These are phyloP conservation scores for Mucor lusitanicus DNA, from an alignment of 371 early-diverging fungal genomes.

Conservation along the genomic window DNA sequence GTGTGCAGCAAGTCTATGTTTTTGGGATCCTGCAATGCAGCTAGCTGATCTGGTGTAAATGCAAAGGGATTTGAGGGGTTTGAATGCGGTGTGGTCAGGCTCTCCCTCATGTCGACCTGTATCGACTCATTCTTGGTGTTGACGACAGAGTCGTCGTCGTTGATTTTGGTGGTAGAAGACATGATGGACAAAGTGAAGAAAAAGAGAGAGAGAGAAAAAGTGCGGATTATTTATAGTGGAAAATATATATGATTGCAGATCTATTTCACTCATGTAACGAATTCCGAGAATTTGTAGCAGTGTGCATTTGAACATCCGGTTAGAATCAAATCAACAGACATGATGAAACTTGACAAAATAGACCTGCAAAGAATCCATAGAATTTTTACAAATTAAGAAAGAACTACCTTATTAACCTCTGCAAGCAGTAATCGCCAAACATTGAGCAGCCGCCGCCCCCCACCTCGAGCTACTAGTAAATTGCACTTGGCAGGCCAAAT, in stretches of 20 bases:
- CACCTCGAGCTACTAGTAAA: background rate
- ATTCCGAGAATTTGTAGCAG: constrained; percentile 3
- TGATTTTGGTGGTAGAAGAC: constrained; percentile 10
- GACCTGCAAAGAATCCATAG: background rate
- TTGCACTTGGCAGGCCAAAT: background rate
- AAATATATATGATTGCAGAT: background rate
- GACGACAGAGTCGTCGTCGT: constrained; percentile 6
- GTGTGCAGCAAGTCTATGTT: constrained; percentile 36
- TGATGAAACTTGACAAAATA: background rate
- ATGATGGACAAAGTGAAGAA: background rate
- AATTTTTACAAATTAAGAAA: constrained; percentile 13
- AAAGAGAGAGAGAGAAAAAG: background rate
- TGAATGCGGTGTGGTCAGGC: constrained; percentile 25
- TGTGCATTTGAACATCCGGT: background rate
- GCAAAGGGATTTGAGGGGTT: constrained; percentile 49
- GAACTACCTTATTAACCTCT: constrained; percentile 6
- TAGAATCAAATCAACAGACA: background rate
- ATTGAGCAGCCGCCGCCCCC: background rate
- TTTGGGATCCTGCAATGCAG: constrained; percentile 55
- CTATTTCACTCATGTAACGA: background rate
- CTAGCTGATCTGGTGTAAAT: constrained; percentile 48
- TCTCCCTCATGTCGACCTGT: constrained; percentile 25
- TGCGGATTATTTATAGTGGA: constrained; percentile 3
- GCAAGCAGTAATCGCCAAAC: background rate
- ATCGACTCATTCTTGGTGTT: background rate